Conservation (phyloP, 352 stramenopile species). For the Pythium coloratum region DNA sequence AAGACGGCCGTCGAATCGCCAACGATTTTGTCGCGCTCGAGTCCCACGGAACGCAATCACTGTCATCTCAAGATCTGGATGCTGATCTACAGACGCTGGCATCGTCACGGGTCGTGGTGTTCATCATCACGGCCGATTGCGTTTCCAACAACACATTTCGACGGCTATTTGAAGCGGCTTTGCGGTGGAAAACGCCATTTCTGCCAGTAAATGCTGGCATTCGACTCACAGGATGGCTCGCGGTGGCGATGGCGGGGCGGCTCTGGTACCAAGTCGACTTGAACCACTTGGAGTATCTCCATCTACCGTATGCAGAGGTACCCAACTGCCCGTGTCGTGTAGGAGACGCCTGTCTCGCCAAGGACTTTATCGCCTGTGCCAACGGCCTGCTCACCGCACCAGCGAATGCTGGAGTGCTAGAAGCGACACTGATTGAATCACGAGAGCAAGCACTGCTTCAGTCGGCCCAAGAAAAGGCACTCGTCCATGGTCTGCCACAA, state of each 20-base stretch:
- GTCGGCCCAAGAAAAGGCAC: conserved; percentile 5
- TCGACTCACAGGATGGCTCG: conserved; percentile 38
- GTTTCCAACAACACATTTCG: conserved; percentile 23
- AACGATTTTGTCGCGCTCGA: conserved; percentile 9
- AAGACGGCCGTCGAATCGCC: conserved; percentile 15
- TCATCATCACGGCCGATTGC: conserved; percentile 45
- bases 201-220: conserved; percentile 45
- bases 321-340: conserved; percentile 45
- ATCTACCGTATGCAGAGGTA: conserved; percentile 42
- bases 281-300: conserved; percentile 33
- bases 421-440: neutral
- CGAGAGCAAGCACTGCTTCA: conserved; percentile 1
- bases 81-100: conserved; percentile 28
- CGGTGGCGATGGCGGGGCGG: conserved; percentile 46
- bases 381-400: conserved; percentile 34
- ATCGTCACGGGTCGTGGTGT: conserved; percentile 27
- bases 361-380: conserved; percentile 47
- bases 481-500: conserved; percentile 10
- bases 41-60: conserved; percentile 11
- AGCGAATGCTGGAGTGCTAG: conserved; percentile 6
- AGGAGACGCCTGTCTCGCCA: conserved; percentile 44
- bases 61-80: conserved; percentile 22
- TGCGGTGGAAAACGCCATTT: conserved; percentile 38
- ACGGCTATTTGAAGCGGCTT: conserved; percentile 38
- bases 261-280: conserved; percentile 57